These are phyloP conservation scores for Ogataea sp. DNA, from an alignment of 805 yeast species.

Conservation along the genomic window DNA sequence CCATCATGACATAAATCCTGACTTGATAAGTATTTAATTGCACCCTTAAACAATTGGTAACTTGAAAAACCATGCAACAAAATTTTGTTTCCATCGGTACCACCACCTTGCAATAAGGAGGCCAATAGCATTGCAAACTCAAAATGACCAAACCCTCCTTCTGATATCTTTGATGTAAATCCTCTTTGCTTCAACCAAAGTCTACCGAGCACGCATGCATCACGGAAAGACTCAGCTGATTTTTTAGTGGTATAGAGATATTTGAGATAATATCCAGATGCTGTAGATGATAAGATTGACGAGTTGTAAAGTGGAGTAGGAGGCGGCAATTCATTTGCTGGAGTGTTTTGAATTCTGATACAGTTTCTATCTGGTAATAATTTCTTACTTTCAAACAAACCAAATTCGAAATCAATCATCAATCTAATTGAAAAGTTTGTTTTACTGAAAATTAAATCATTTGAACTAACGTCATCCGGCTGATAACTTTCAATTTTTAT, in stretches of 20 bases:
- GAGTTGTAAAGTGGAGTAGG: constrained; percentile 89
- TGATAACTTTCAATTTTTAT: constrained; percentile 52
- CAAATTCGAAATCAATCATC: constrained; percentile 64
- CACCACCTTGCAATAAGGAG: constrained; percentile 78
- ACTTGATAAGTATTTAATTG: constrained; percentile 71
- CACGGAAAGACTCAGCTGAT: constrained; percentile 71
- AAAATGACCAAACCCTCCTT: constrained; percentile 84
- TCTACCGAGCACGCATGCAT: constrained; percentile 80
- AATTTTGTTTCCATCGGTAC: constrained; percentile 63
- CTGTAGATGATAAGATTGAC: constrained; percentile 60
- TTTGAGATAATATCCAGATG: constrained; percentile 64
- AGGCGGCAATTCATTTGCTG: constrained; percentile 31
- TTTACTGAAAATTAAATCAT: constrained; percentile 49
- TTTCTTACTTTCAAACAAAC: constrained; percentile 66
- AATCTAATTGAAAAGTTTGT: constrained; percentile 68
- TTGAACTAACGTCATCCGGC: constrained; percentile 32
- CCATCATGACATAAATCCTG: constrained; percentile 62
- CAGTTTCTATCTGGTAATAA: constrained; percentile 75
- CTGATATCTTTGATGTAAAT: constrained; percentile 49
- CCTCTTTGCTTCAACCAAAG: constrained; percentile 91
- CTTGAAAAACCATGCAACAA: constrained; percentile 84
- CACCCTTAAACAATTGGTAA: constrained; percentile 88
- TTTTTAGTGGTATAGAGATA: constrained; percentile 70
- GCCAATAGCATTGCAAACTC: constrained; percentile 82
- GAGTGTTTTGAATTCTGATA: constrained; percentile 52